Percentiles rank a stretch among this genome's conserved stretches.
These are phyloP conservation scores for Metschnikowia lachancei DNA, from an alignment of 805 yeast genomes.

Conservation along the genomic window DNA sequence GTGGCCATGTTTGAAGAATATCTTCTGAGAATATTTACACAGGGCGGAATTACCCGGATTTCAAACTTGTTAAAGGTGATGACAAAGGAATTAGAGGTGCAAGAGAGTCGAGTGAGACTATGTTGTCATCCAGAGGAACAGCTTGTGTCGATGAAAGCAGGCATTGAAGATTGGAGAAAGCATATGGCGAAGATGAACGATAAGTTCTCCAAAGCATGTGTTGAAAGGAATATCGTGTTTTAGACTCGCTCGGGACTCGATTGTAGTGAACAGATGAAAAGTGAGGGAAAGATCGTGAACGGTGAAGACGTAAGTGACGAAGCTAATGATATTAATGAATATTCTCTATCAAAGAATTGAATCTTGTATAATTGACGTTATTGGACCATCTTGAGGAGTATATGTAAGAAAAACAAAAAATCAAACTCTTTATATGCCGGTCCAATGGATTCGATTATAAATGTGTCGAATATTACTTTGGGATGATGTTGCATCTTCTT, in stretches of 20 bases:
- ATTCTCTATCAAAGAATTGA: too few relatives aligned
- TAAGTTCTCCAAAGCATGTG: constrained; percentile 7
- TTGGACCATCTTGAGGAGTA: too few relatives aligned
- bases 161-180: constrained; percentile 23
- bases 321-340: too few relatives aligned
- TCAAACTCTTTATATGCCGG: too few relatives aligned
- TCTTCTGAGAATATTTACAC: constrained; percentile 2
- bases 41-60: constrained; percentile 9
- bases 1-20: constrained; percentile 12
- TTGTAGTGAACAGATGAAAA: too few relatives aligned
- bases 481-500: too few relatives aligned
- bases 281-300: too few relatives aligned
- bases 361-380: too few relatives aligned
- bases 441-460: too few relatives aligned
- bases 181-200: constrained; percentile 8
- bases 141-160: constrained; percentile 1
- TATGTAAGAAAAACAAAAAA: too few relatives aligned
- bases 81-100: constrained; percentile 4
- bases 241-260: background rate
- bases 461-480: too few relatives aligned
- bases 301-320: too few relatives aligned
- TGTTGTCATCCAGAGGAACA: background rate
- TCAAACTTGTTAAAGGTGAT: constrained; percentile 9
- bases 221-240: constrained; percentile 8
- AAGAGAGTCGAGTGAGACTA: constrained; percentile 10